Percentiles rank a stretch among this genome's conserved stretches.
These are phyloP conservation scores for Erodium texanum DNA, from an alignment of 441 rosid species.

Conservation along the genomic window DNA sequence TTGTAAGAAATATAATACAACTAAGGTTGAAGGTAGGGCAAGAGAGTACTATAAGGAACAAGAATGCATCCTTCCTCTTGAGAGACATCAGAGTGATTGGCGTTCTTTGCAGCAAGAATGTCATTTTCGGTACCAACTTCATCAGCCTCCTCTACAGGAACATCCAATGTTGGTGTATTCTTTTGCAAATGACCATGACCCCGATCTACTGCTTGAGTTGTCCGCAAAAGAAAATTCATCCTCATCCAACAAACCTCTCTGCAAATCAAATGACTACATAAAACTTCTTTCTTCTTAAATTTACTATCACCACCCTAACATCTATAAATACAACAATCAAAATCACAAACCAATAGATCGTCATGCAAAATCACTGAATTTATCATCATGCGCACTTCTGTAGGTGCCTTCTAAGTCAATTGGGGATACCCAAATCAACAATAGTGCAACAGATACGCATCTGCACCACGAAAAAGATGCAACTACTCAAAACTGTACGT, in stretches of 20 bases:
- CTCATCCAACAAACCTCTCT: constrained; percentile 21
- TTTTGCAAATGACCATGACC: constrained; percentile 30
- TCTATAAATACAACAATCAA: background rate
- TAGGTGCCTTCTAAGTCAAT: background rate
- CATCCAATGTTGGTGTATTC: constrained; percentile 45
- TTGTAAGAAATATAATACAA: background rate
- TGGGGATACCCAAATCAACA: too few species aligned
- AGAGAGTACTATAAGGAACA: constrained; percentile 60
- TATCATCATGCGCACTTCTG: background rate
- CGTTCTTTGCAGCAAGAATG: constrained; percentile 24
- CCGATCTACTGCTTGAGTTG: constrained; percentile 38
- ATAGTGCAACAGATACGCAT: too few species aligned
- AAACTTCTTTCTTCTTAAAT: background rate
- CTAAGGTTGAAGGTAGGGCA: background rate
- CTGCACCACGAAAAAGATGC: too few species aligned
- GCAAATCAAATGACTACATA: constrained; percentile 11
- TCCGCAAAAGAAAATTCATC: constrained; percentile 84
- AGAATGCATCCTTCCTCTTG: constrained; percentile 89
- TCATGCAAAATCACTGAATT: background rate
- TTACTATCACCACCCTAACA: background rate
- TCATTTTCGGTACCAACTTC: constrained; percentile 32
- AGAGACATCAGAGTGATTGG: constrained; percentile 58
- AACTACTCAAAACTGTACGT: too few species aligned
- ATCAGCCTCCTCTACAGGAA: constrained; percentile 34
- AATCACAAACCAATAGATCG: background rate